These are phyloP conservation scores for Chaetomium fimeti DNA, from an alignment of 495 filamentous ascomycete genomes.

Conservation along the genomic window DNA sequence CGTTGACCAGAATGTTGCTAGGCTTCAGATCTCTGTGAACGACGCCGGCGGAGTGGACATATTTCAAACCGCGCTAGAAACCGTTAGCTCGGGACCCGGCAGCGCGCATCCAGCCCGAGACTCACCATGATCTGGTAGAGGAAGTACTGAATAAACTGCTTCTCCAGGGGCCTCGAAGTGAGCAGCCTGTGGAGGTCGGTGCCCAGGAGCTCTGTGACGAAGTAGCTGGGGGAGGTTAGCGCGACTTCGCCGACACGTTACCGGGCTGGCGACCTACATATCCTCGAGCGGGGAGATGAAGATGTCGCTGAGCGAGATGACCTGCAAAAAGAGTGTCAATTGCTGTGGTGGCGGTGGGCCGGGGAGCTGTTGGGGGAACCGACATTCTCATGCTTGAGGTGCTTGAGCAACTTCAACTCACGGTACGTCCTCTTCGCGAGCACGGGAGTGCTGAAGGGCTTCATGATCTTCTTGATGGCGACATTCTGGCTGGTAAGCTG, in stretches of 20 bases:
- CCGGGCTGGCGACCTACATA: constrained; percentile 61
- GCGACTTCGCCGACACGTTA: background rate
- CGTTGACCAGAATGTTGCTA: constrained; percentile 98
- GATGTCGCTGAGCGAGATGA: constrained; percentile 98
- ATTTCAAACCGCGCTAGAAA: constrained; percentile 87
- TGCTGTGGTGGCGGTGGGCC: background rate
- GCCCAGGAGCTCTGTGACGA: constrained; percentile 95
- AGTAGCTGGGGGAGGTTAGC: constrained; percentile 65
- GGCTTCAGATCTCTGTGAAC: constrained; percentile 97
- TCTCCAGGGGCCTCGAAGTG: constrained; percentile 93
- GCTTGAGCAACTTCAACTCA: constrained; percentile 95
- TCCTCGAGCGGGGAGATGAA: constrained; percentile 99
- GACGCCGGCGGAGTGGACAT: constrained; percentile 96
- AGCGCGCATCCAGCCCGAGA: constrained; percentile 5
- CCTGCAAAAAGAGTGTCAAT: constrained; percentile 18
- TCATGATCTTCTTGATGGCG: constrained; percentile 99
- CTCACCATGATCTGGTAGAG: constrained; percentile 95
- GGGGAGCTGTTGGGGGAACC: constrained; percentile 26
- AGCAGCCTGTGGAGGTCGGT: constrained; percentile 95
- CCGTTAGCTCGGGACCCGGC: constrained; percentile 35
- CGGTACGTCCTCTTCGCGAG: constrained; percentile 96
- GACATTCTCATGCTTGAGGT: constrained; percentile 95
- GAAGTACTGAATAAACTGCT: constrained; percentile 99
- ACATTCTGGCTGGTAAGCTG: constrained; percentile 94
- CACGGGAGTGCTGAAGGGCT: constrained; percentile 97